Evolutionary conservation across 2,329 filamentous ascomycete species (phyloP).

Genomic region (Penicillium sp.): DNA sequence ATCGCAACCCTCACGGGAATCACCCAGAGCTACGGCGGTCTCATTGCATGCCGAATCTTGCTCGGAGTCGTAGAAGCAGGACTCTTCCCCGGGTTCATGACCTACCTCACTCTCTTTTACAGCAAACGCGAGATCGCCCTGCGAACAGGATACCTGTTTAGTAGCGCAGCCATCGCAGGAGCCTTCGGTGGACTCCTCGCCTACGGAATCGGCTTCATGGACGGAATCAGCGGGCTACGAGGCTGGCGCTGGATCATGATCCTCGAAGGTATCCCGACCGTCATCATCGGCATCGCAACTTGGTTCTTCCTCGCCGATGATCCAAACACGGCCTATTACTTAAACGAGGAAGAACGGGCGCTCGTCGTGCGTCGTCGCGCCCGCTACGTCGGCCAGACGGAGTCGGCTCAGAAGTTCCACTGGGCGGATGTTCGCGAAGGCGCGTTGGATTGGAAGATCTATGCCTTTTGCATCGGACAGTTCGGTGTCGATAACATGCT

Average conservation of each 20-base stretch:
- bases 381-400: slow-evolving; percentile 51
- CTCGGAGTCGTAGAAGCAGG: slow-evolving; percentile 69
- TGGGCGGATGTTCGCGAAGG: slow-evolving; percentile 65
- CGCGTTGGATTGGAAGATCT: slow-evolving; percentile 73
- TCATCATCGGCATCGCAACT: slow-evolving; percentile 56
- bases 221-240: slow-evolving; percentile 60
- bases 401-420: slow-evolving; percentile 54
- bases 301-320: slow-evolving; percentile 64
- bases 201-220: slow-evolving; percentile 71
- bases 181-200: slow-evolving; percentile 71
- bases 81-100: slow-evolving; percentile 65
- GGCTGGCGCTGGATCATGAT: slow-evolving; percentile 73
- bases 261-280: slow-evolving; percentile 56
- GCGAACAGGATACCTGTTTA: slow-evolving; percentile 70
- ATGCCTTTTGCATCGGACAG: slow-evolving; percentile 65
- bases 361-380: slow-evolving; percentile 54
- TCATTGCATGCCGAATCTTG: slow-evolving; percentile 67
- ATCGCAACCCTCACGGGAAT: slow-evolving; percentile 59
- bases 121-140: slow-evolving; percentile 69
- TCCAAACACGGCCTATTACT: slow-evolving; percentile 62
- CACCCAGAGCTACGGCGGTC: slow-evolving; percentile 61
- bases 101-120: slow-evolving; percentile 74
- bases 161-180: slow-evolving; percentile 64
- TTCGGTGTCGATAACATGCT: slow-evolving; percentile 75
- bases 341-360: slow-evolving; percentile 58